Conservation (phyloP, 2,329 filamentous ascomycete genomes). For the Dactylellina parvicollis region DNA sequence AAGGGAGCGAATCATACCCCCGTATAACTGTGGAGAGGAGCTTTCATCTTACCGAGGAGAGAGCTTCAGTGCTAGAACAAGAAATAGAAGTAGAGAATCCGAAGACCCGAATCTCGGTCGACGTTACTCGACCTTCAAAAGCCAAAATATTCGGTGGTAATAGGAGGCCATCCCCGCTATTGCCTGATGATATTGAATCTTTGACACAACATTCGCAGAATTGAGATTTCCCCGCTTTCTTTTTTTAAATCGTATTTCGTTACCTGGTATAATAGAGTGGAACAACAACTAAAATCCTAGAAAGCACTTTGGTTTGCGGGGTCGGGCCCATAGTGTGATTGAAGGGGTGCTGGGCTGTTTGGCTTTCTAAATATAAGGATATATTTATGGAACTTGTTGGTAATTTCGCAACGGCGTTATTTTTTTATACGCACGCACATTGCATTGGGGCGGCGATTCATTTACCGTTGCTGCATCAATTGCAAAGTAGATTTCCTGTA, state of each 20-base stretch:
- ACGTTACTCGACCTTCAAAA: constrained; percentile 23
- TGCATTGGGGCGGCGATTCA: no score
- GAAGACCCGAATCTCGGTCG: not conserved
- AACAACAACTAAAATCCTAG: no score
- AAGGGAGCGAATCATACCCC: constrained; percentile 17
- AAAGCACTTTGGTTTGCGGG: no score
- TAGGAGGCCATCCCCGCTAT: constrained; percentile 12
- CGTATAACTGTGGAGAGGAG: constrained; percentile 34
- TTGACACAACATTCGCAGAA: not conserved
- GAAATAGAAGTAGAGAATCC: constrained; percentile 5
- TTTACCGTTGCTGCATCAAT: no score
- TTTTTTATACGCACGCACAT: no score
- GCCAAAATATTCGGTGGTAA: constrained; percentile 14
- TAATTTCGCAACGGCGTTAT: no score
- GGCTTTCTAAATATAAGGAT: no score
- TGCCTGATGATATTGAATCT: constrained; percentile 11
- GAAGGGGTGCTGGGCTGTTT: no score
- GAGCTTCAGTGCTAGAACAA: constrained; percentile 32
- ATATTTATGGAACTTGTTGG: no score
- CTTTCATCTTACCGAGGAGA: constrained; percentile 44
- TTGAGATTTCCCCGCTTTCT: not conserved
- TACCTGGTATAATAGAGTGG: not conserved
- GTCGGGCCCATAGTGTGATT: no score
- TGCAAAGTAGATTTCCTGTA: no score
- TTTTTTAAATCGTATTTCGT: not conserved